Base-by-base conservation (phyloP, 208 protist genomes). In the Acanthamoeba castellanii region DNA sequence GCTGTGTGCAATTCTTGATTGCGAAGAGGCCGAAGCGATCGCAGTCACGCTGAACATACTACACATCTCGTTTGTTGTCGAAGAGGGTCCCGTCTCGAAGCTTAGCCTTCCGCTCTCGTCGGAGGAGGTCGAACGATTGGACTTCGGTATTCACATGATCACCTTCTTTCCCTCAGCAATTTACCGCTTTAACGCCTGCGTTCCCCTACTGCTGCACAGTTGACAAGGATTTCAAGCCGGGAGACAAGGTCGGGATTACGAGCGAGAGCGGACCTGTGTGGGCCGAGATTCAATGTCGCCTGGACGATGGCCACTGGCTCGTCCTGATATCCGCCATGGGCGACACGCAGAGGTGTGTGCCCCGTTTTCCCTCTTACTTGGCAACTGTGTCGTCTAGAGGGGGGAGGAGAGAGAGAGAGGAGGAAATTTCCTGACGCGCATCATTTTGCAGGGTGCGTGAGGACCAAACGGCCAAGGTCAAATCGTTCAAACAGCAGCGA, bases 241-340 rank as follows among this genome's bases (percentile, higher is more conserved):
- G 78, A 57, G 78, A 85, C 45, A 85, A 59, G 27, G 45, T 85
- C 1, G 78, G 78, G 4, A 7, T 85, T 11, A 34, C 47, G 16
- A 22, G 52, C 16, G 52, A 18, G 6, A n/a, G 30, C 25, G 45
- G 30, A 1, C 42, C 47, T 1, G 3, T 59, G 18, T 42, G 57
- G 42, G 85, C 55, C 14, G 85, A 92, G 32, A 50, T 92, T 45
- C 85, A 92, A 50, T 92, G 85, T 72, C n/a, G 42, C 20, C 30
- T 92, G 34, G 85, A 92, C 34, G 85, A 92, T 55, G n/a, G 14
- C 47, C 37, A 92, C 57, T 92, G 85, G 85, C 85, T 92, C 14
- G 64, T 92, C 1, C 85, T 92, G 20, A 30, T n/a, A 5, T 76
- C 85, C n/a, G 18, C 85, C 18, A 25, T 20, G 6, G 85, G 85